Base-by-base conservation (phyloP, 768 basidiomycete species). In the Tricholoma saponaceum region DNA sequence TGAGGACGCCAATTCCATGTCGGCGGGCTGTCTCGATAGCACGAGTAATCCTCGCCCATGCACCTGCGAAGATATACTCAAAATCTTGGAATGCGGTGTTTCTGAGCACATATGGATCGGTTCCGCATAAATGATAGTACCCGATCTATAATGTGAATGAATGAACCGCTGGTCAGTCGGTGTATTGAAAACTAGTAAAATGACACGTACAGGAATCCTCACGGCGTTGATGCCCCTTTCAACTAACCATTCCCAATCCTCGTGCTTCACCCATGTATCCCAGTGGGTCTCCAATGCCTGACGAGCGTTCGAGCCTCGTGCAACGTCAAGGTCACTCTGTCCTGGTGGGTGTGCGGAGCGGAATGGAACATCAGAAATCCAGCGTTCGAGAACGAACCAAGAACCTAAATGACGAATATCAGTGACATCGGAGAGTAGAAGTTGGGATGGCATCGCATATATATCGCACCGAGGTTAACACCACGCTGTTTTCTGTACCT, bases 321-420 rank as follows among this genome's bases (percentile, higher is more conserved):
- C 90, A 20, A 91, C 77, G 66, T 89, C 87, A 16, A 87, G 72
- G 62, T 90, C 89, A 63, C 86, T 88, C 62, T 87, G 79, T 0
- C 76, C 83, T 3, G 85, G 84, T 18, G 70, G 57, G 12, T 59
- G 67, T 8, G 90, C 87, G 14, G 69, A 66, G 1, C 69, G 72
- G 63, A 85, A 92, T 0, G 87, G 87, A 0, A 68, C 50, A 1
- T 28, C 28, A 28, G 28, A 28, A 8, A 28, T 28, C 28, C 28
- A 28, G 28, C 28, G 28, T 28, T 28, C 90, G 16, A 90, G 79
- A 3, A 88, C 84, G 60, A 92, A 92, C 89, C 87, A 90, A 7
- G 82, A 85, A 0, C 88, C 87, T 90, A n/a, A n/a, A n/a, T n/a
- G n/a, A n/a, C n/a, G n/a, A n/a, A n/a, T n/a, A n/a, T n/a, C n/a